Evolutionary conservation across 805 yeast species (phyloP).

Genomic region (Candida endomychidarum): DNA sequence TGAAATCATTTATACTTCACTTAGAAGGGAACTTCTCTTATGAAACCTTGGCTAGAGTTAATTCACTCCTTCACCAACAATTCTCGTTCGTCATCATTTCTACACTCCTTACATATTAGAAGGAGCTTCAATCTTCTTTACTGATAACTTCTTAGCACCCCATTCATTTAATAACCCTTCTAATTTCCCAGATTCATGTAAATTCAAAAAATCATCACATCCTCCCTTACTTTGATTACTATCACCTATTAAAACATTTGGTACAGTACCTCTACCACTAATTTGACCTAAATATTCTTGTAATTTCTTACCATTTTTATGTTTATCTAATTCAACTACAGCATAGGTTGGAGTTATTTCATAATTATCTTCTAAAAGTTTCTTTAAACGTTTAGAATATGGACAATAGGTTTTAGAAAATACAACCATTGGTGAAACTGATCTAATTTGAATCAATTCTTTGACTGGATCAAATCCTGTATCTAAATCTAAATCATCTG

Average conservation of each 20-base stretch:
- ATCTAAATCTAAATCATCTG: slow-evolving; percentile 13
- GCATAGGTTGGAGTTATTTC: slow-evolving; percentile 68
- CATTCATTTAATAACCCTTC: slow-evolving; percentile 54
- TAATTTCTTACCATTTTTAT: slow-evolving; percentile 69
- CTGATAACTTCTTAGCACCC: slow-evolving; percentile 56
- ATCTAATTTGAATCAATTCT: slow-evolving; percentile 53
- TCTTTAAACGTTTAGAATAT: slow-evolving; percentile 69
- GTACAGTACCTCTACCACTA: slow-evolving; percentile 86
- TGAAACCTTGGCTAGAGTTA: no score
- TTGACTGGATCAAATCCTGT: slow-evolving; percentile 34
- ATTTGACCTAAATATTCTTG: slow-evolving; percentile 67
- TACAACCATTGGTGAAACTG: slow-evolving; percentile 63
- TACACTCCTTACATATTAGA: slow-evolving; percentile 39
- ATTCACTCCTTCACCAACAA: no score
- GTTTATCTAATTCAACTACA: slow-evolving; percentile 81
- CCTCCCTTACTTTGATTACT: slow-evolving; percentile 73
- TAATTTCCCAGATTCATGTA: slow-evolving; percentile 60
- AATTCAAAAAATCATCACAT: slow-evolving; percentile 68
- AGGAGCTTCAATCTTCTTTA: slow-evolving; percentile 54
- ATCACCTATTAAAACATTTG: slow-evolving; percentile 78
- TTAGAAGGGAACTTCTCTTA: no score
- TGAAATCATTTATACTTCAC: no score
- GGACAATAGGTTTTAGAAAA: slow-evolving; percentile 68
- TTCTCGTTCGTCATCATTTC: neutral
- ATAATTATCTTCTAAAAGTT: slow-evolving; percentile 60